These are phyloP conservation scores for Mucor plumbeus DNA, from an alignment of 371 early-diverging fungal genomes.

Conservation along the genomic window DNA sequence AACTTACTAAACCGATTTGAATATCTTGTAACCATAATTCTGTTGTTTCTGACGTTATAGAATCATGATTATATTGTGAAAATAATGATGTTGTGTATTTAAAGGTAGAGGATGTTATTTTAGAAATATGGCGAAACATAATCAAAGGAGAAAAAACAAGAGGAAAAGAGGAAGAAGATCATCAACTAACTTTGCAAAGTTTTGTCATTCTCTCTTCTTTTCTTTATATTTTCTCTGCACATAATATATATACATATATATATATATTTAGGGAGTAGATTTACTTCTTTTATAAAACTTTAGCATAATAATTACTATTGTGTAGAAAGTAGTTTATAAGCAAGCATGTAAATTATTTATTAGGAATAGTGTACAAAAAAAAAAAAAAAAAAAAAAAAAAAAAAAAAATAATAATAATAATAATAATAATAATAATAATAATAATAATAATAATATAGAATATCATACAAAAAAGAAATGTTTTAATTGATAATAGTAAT, in stretches of 20 bases:
- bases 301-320: not conserved
- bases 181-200: too few species aligned
- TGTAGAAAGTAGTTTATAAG: not conserved
- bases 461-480: constrained; percentile 3
- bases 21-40: constrained; percentile 23
- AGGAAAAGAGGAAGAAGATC: constrained; percentile 11
- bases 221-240: too few species aligned
- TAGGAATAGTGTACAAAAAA: not conserved
- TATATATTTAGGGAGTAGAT: not conserved
- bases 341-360: constrained; percentile 6
- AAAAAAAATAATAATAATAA: too few species aligned
- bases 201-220: too few species aligned
- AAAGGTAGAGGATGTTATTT: constrained; percentile 21
- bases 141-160: not conserved
- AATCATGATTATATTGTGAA: not conserved
- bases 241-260: too few species aligned
- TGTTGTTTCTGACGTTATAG: not conserved
- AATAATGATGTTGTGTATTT: constrained; percentile 23
- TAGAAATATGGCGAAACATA: constrained; percentile 33
- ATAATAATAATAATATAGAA: too few species aligned
- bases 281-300: not conserved
- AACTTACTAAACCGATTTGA: constrained; percentile 25
- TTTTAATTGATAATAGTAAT: not conserved
- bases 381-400: too few species aligned
- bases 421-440: too few species aligned